Base-by-base conservation (phyloP, 169 alveolate genomes). In the Plasmodium relictum region DNA sequence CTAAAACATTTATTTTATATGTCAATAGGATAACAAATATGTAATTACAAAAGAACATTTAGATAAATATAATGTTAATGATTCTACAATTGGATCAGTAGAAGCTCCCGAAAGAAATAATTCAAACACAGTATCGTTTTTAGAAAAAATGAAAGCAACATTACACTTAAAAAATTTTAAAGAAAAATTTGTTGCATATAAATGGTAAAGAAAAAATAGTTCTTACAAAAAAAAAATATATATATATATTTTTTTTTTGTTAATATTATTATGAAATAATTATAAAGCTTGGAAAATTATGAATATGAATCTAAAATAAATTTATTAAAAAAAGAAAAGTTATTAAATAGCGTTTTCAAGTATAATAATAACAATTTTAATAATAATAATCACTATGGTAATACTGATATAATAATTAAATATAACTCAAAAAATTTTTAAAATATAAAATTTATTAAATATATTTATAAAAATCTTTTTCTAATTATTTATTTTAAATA, bases 51-150 rank as follows among this genome's bases (percentile, higher is more conserved):
- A 69, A 63, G 68, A 86, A 24, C 92, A 86, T 48, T 63, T 86
- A 62, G 92, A 86, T 41, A 71, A 86, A 63, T 86, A 86, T 54
- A 86, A 86, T 58, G 92, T 86, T 4, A 59, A 48, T 65, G 61
- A 65, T 45, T 69, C 92, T 20, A 71, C 22, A n/a, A 86, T 86
- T 24, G 70, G 88, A 50, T 69, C 88, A 20, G 74, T 71, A 10
- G 88, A 86, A 12, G 92, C 92, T n/a, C 92, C 92, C n/a, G 87
- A 70, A 45, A 54, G 92, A 56, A 24, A 70, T 44, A 86, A 71
- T 41, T 8, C 92, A 39, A 86, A 86, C 18, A 86, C 92, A 20
- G 70, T 68, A 22, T 48, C 70, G 10, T 86, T 86, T 61, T 65
- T 86, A 42, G 88, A 72, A 86, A 86, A 86, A 66, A 86, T 86